Evolutionary conservation across 495 filamentous ascomycete species (phyloP).

Genomic region (Penicillium lividum): DNA sequence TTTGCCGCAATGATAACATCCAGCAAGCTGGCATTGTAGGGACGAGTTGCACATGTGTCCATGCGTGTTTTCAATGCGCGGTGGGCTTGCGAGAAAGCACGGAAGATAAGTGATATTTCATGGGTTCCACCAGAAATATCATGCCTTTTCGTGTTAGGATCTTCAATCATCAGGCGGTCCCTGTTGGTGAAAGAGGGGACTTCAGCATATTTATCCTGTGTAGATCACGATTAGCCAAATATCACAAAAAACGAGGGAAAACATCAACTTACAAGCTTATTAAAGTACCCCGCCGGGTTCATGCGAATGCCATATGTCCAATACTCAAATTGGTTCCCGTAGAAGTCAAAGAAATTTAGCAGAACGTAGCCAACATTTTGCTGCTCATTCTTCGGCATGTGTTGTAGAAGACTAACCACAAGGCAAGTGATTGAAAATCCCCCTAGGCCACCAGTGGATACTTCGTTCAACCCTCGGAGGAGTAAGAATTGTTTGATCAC

Average conservation of each 20-base stretch:
- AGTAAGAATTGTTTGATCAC: conserved; percentile 90
- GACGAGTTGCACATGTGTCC: conserved; percentile 24
- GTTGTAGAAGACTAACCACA: conserved; percentile 81
- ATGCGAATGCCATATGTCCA: conserved; percentile 67
- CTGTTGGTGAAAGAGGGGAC: conserved; percentile 32
- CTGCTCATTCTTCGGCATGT: conserved; percentile 63
- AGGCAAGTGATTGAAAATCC: conserved; percentile 93
- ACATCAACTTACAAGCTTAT: conserved; percentile 60
- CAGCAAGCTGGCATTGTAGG: conserved; percentile 57
- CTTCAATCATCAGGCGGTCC: conserved; percentile 71
- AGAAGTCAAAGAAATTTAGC: conserved; percentile 84
- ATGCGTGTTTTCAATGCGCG: conserved; percentile 58
- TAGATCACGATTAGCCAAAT: not conserved
- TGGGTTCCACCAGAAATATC: conserved; percentile 83
- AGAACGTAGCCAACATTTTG: conserved; percentile 75
- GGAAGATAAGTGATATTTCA: conserved; percentile 61
- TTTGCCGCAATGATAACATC: conserved; percentile 67
- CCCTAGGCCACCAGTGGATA: conserved; percentile 85
- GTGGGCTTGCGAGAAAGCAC: conserved; percentile 65
- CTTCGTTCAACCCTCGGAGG: conserved; percentile 89
- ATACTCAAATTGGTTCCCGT: conserved; percentile 77
- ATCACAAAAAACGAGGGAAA: not conserved
- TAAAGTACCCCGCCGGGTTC: conserved; percentile 66
- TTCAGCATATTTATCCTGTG: not conserved
- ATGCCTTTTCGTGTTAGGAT: conserved; percentile 69